phyloP scores from a whole-genome alignment of 2,329 filamentous ascomycete genomes.

The Capronia epimyces region DNA sequence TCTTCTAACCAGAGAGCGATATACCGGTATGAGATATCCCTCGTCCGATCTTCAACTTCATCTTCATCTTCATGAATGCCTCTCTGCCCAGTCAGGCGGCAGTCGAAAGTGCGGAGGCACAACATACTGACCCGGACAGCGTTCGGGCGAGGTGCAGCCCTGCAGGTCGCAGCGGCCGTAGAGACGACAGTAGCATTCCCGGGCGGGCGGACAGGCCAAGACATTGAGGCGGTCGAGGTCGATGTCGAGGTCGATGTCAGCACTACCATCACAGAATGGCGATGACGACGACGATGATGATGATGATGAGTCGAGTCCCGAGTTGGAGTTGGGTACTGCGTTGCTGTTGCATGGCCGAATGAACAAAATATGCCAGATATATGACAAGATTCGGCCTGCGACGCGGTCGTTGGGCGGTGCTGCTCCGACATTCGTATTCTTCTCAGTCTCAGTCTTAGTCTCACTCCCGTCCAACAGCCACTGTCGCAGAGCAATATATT shows the following conservation, averaged over 20 bases:
- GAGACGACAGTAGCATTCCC: slow-evolving; percentile 43
- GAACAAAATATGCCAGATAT: slow-evolving; percentile 49
- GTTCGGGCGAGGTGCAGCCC: slow-evolving; percentile 32
- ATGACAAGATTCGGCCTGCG: slow-evolving; percentile 45
- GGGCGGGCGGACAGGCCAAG: slow-evolving; percentile 36
- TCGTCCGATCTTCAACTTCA: too few species aligned
- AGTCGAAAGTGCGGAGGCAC: slow-evolving; percentile 37
- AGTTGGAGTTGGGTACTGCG: too few species aligned
- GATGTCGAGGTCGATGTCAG: slow-evolving; percentile 28
- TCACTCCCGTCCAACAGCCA: slow-evolving; percentile 46
- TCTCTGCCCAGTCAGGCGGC: slow-evolving; percentile 35
- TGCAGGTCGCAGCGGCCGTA: slow-evolving; percentile 40
- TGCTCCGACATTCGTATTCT: slow-evolving; percentile 22
- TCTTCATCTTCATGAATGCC: slow-evolving; percentile 30
- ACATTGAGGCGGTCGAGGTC: slow-evolving; percentile 38
- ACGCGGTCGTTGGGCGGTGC: slow-evolving; percentile 42
- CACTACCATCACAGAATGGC: too few species aligned
- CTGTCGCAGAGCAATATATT: slow-evolving; percentile 50
- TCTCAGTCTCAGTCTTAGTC: neutral
- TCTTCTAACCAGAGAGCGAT: too few species aligned
- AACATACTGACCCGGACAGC: slow-evolving; percentile 39
- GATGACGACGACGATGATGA: too few species aligned
- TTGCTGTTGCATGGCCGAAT: slow-evolving; percentile 30
- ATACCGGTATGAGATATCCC: too few species aligned
- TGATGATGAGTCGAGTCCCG: slow-evolving; percentile 5